Conservation (phyloP, 2,329 filamentous ascomycete genomes). For the Penicillium sp. region DNA sequence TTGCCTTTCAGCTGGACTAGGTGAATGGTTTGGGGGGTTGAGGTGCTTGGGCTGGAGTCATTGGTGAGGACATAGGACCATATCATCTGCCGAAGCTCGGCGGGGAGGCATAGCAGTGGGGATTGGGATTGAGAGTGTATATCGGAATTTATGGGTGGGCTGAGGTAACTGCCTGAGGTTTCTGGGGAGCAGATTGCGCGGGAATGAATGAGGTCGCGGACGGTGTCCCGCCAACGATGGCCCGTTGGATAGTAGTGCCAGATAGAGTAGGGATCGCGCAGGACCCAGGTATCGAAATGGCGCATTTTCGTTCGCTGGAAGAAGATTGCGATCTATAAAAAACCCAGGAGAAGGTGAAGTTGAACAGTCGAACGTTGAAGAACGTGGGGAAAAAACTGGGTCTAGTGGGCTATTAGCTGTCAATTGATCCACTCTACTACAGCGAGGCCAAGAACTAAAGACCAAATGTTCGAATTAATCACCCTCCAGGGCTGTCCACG, state of each 20-base stretch:
- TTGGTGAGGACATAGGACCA: slow-evolving; percentile 40
- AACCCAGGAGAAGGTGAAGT: neutral
- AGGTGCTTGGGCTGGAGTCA: neutral
- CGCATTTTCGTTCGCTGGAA: slow-evolving; percentile 24
- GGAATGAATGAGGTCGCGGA: slow-evolving; percentile 38
- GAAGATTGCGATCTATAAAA: neutral
- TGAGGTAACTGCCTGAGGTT: neutral
- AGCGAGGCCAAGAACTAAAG: neutral
- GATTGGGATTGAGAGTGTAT: slow-evolving; percentile 15
- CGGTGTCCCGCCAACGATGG: slow-evolving; percentile 37
- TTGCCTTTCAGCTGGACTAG: slow-evolving; percentile 39
- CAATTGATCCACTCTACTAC: neutral
- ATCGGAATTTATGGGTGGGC: slow-evolving; percentile 17
- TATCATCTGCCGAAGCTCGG: slow-evolving; percentile 42
- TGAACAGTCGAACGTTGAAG: too few species aligned
- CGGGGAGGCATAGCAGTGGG: slow-evolving; percentile 33
- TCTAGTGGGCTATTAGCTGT: slow-evolving; percentile 5
- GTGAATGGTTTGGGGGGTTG: slow-evolving; percentile 31
- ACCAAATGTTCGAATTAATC: too few species aligned
- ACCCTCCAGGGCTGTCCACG: too few species aligned
- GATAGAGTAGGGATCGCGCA: slow-evolving; percentile 43
- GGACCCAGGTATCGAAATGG: slow-evolving; percentile 42
- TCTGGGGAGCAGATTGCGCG: slow-evolving; percentile 38
- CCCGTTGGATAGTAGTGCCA: slow-evolving; percentile 42
- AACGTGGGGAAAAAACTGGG: slow-evolving; percentile 16